phyloP scores from a whole-genome alignment of 1,139 yeast species.

The Kodamaea plutei region DNA sequence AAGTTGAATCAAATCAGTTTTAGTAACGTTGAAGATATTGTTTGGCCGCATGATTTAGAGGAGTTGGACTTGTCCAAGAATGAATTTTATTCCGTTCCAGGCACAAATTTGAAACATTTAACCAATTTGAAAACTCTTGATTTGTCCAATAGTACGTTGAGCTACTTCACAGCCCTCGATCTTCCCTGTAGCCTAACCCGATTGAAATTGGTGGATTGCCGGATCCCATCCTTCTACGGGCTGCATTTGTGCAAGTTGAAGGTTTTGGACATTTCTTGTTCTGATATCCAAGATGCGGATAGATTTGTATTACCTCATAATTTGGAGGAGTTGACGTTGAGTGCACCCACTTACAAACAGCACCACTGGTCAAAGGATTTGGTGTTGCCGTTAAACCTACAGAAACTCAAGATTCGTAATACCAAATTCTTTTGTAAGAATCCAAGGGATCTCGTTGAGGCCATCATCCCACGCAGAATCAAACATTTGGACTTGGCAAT shows the following conservation, averaged over 20 bases:
- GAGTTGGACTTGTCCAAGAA: not conserved
- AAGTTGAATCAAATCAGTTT: not conserved
- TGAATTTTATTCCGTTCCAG: not conserved
- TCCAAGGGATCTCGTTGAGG: not conserved
- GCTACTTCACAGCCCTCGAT: not conserved
- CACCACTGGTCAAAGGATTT: not conserved
- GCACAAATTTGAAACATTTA: not conserved
- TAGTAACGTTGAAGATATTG: not conserved
- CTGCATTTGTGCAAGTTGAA: not conserved
- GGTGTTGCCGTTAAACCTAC: not conserved
- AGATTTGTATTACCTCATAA: not conserved
- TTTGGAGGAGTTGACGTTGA: not conserved
- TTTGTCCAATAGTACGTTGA: not conserved
- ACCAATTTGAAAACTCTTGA: not conserved
- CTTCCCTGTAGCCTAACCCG: not conserved
- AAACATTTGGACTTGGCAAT: not conserved
- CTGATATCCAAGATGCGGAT: not conserved
- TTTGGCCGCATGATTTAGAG: not conserved
- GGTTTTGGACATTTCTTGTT: not conserved
- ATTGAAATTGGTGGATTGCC: not conserved
- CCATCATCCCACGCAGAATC: not conserved
- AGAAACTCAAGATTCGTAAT: not conserved
- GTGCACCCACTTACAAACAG: not conserved
- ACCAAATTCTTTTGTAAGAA: not conserved
- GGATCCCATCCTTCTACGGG: not conserved